Conservation (phyloP, 768 basidiomycete species). For the Tricholoma sp. region DNA sequence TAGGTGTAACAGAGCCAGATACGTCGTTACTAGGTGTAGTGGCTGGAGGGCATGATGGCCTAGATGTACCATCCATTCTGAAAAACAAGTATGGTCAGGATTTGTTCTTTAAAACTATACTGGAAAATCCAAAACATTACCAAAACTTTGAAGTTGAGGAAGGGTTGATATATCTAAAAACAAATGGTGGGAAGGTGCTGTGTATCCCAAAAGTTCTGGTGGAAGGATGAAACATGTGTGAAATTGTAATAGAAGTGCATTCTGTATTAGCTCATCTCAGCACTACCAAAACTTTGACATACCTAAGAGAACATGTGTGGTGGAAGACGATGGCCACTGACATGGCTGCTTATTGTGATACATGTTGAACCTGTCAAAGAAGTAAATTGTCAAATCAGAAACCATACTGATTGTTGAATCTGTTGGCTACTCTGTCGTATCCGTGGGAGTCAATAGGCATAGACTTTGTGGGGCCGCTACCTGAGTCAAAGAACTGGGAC, state of each 20-base stretch:
- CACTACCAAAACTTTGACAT: constrained; percentile 23
- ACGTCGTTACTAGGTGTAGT: not conserved
- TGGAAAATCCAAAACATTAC: constrained; percentile 10
- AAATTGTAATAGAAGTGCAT: constrained; percentile 29
- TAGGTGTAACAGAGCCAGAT: too few species aligned
- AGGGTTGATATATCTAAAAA: constrained; percentile 11
- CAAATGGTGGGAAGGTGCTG: not conserved
- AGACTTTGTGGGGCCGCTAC: constrained; percentile 12
- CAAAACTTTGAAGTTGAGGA: constrained; percentile 11
- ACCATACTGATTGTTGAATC: constrained; percentile 16
- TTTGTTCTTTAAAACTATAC: constrained; percentile 11
- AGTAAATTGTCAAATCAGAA: constrained; percentile 14
- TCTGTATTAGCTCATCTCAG: constrained; percentile 32
- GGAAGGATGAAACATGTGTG: constrained; percentile 10
- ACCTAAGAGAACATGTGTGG: constrained; percentile 28
- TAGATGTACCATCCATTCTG: constrained; percentile 4
- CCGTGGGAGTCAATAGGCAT: not conserved
- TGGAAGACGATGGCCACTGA: constrained; percentile 17
- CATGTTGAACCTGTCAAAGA: constrained; percentile 11
- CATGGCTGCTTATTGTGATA: constrained; percentile 18
- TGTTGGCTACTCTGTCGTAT: not conserved
- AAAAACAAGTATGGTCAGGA: constrained; percentile 8
- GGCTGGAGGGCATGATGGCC: not conserved
- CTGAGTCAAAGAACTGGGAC: constrained; percentile 14
- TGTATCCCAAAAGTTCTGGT: constrained; percentile 15